Evolutionary conservation across 2,329 filamentous ascomycete species (phyloP).

Genomic region (Xenosphaeropsis pyriputrescens): DNA sequence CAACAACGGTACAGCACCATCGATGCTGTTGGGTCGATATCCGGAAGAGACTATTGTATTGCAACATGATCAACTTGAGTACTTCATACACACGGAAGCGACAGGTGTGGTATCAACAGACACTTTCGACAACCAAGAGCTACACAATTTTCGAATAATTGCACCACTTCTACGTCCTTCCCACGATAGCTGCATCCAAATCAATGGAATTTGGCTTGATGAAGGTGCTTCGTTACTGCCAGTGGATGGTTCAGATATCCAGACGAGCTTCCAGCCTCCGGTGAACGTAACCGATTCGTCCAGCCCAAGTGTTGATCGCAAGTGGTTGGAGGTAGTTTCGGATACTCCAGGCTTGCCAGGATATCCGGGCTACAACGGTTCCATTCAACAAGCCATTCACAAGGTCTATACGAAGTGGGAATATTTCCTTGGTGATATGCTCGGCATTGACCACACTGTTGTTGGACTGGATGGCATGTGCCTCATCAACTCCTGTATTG

Average conservation of each 20-base stretch:
- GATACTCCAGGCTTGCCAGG: constrained; percentile 10
- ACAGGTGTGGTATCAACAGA: constrained; percentile 7
- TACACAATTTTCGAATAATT: constrained; percentile 11
- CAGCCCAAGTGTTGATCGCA: constrained; percentile 1
- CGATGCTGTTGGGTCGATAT: too few species aligned
- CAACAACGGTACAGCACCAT: constrained; percentile 3
- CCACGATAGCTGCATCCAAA: constrained; percentile 6
- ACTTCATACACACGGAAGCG: constrained; percentile 11
- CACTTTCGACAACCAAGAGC: constrained; percentile 4
- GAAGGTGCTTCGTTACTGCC: constrained; percentile 8
- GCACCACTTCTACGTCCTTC: constrained; percentile 9
- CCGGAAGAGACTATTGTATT: too few species aligned
- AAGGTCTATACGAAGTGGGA: constrained; percentile 17
- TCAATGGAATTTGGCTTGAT: constrained; percentile 13
- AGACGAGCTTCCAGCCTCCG: background rate
- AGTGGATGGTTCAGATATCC: background rate
- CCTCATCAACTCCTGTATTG: constrained; percentile 17
- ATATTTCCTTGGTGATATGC: constrained; percentile 21
- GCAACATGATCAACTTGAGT: constrained; percentile 4
- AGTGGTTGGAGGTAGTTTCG: constrained; percentile 17
- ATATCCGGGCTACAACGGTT: too few species aligned
- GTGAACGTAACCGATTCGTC: too few species aligned
- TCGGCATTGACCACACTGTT: constrained; percentile 17
- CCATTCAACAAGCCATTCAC: constrained; percentile 3
- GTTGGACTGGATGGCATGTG: constrained; percentile 20